Conservation (phyloP, 2,329 filamentous ascomycete species). For the Piedraia hortae region DNA sequence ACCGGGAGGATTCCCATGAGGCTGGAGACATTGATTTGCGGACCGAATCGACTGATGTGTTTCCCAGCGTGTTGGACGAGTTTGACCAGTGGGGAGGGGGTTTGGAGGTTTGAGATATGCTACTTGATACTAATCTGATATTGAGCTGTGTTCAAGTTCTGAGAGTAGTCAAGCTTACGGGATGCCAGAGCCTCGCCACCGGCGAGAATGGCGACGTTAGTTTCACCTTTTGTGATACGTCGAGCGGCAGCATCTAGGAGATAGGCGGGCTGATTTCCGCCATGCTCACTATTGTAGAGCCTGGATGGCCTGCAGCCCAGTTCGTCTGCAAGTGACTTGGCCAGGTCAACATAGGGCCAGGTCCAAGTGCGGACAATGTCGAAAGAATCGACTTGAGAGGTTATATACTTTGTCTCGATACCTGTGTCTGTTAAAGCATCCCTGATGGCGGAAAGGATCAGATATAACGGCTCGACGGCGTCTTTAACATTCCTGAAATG, state of each 20-base stretch:
- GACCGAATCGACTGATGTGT: no score
- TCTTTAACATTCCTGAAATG: constrained; percentile 22
- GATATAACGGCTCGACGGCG: constrained; percentile 29
- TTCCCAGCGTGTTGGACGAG: no score
- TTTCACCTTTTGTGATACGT: constrained; percentile 25
- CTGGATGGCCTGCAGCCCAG: constrained; percentile 23
- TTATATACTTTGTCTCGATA: constrained; percentile 7
- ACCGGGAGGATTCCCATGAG: no score
- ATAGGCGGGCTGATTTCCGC: constrained; percentile 33
- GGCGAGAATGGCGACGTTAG: constrained; percentile 29
- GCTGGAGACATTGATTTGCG: no score
- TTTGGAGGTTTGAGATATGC: no score
- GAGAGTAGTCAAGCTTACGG: no score
- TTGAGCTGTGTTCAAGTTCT: no score
- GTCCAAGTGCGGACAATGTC: constrained; percentile 35
- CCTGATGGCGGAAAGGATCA: constrained; percentile 30
- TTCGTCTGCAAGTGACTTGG: constrained; percentile 23
- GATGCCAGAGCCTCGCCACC: constrained; percentile 39
- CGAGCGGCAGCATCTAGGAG: constrained; percentile 36
- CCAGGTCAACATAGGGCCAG: constrained; percentile 34
- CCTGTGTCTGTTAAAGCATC: constrained; percentile 24
- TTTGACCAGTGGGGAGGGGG: no score
- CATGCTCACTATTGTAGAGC: constrained; percentile 27
- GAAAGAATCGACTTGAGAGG: constrained; percentile 26
- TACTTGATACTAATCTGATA: no score